Base-by-base conservation (phyloP, 129 eudicot genomes). In the Tagetes patula region DNA sequence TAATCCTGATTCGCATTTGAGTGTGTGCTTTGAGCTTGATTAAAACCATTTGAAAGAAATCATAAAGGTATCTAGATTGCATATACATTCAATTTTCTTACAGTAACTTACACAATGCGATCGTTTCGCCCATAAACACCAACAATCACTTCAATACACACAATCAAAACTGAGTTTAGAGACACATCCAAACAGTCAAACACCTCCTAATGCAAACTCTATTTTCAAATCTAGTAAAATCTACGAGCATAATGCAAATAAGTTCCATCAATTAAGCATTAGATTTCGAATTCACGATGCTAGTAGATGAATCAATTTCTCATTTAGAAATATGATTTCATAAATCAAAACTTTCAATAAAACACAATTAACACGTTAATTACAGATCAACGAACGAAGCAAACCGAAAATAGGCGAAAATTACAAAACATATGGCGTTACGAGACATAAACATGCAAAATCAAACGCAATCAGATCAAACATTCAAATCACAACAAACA, bases 321-420 rank as follows among this genome's bases (percentile, higher is more conserved):
- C 4, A 53, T 34, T 34, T 1, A 69, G 8, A 33, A 50, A 3
- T 20, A 45, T 3, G 43, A 42, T 46, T 33, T 52, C 7, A 67
- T n/a, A 58, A 77, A 77, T 77, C 72, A 64, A 20, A 70, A 65
- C 43, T 1, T 36, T 14, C n/a, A 14, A 67, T 36, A 11, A 27
- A 68, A 42, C 59, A 67, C 59, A 67, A 33, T 32, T 27, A 63
- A 32, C 48, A 67, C 36, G 38, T 14, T 20, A 68, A 56, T 56
- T 5, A 77, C 71, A 70, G 1, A 77, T 69, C 63, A 47, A 61
- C 40, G 47, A 61, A 37, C 76, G 4, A 63, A 49, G 39, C 59
- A 30, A 40, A 37, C 47, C 41, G 0, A 77, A 56, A 54, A 38
- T 2, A 52, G 33, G 6, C 39, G 10, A 4, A 64, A 55, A 9